A percentile compares a stretch with the other conserved stretches of the same genome.
These are phyloP conservation scores for Juglanconis oblonga DNA, from an alignment of 2,329 filamentous ascomycete species.

Conservation along the genomic window DNA sequence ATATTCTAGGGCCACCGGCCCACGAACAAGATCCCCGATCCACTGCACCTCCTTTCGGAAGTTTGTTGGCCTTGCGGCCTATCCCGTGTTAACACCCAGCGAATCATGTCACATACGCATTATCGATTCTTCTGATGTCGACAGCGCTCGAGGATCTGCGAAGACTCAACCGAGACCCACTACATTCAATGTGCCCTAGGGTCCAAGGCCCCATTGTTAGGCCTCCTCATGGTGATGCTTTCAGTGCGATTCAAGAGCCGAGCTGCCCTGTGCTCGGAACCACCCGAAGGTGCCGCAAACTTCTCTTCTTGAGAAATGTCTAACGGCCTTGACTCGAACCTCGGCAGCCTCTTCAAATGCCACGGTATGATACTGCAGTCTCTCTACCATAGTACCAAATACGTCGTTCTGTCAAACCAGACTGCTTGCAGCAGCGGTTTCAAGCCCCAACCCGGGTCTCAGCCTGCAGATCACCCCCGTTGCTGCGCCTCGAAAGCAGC, in stretches of 20 bases:
- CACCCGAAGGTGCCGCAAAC: not conserved
- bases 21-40: too few species aligned
- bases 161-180: not conserved
- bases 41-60: not conserved
- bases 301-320: not conserved
- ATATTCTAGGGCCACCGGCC: too few species aligned
- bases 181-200: not conserved
- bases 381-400: not conserved
- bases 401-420: not conserved
- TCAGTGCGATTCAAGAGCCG: not conserved
- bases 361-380: not conserved
- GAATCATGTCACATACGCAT: not conserved
- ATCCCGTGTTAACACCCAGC: slow-evolving; percentile 4
- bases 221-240: not conserved
- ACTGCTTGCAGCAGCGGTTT: slow-evolving; percentile 30
- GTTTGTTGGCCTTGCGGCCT: slow-evolving; percentile 3
- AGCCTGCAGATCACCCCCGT: slow-evolving; percentile 37
- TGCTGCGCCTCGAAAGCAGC: slow-evolving; percentile 26
- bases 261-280: not conserved
- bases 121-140: not conserved
- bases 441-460: slow-evolving; percentile 39
- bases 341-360: not conserved
- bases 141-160: not conserved
- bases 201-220: not conserved
- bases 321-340: not conserved